Conservation (phyloP, 2,329 filamentous ascomycete species). For the Cryphonectria radicalis region DNA sequence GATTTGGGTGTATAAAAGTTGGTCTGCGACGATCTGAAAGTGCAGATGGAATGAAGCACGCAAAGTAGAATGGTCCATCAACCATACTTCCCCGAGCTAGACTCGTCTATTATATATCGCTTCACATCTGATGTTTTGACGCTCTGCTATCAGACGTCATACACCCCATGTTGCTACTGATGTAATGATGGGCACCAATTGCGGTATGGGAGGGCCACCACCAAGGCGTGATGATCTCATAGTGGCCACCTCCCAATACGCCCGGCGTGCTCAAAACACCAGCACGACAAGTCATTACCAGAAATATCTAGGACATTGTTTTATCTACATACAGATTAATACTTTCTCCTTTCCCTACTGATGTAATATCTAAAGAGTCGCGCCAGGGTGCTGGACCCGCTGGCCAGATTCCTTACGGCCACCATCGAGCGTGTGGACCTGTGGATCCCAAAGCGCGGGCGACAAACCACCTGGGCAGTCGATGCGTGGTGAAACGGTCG, state of each 20-base stretch:
- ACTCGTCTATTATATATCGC: neutral
- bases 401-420: neutral
- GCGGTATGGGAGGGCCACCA: neutral
- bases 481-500: neutral
- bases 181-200: constrained; percentile 9
- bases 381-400: neutral
- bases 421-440: neutral
- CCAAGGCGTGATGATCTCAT: constrained; percentile 17
- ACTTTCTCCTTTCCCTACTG: neutral
- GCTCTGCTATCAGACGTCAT: constrained; percentile 9
- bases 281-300: neutral
- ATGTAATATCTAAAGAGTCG: neutral
- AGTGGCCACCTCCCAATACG: neutral
- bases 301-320: neutral
- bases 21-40: neutral
- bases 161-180: neutral
- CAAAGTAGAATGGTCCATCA: neutral
- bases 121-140: neutral
- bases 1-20: too few species aligned
- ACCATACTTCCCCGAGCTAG: too few species aligned
- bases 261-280: neutral
- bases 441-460: neutral
- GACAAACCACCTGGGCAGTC: neutral
- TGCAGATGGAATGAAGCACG: neutral
- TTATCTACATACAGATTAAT: neutral